These are phyloP conservation scores for Prunus campanulata DNA, from an alignment of 306 rosid genomes.

Conservation along the genomic window DNA sequence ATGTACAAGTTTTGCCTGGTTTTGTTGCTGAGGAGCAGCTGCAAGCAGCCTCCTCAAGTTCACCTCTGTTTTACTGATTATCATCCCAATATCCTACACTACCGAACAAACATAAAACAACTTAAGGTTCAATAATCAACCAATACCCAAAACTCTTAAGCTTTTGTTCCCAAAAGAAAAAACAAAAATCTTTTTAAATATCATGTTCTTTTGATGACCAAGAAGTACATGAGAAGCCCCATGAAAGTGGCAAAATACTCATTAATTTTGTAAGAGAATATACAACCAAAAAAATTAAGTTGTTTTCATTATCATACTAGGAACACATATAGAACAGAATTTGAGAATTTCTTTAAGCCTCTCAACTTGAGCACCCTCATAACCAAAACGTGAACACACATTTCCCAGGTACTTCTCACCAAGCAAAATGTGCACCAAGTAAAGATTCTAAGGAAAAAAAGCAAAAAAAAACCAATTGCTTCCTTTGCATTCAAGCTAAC, in stretches of 20 bases:
- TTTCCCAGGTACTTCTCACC: no score
- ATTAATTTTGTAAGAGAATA: not conserved
- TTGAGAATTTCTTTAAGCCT: no score
- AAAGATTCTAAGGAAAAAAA: no score
- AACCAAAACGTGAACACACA: no score
- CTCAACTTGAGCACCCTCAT: no score
- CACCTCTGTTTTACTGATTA: constrained; percentile 76
- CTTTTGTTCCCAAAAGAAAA: no score
- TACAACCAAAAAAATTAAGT: no score
- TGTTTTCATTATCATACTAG: not conserved
- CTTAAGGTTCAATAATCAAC: not conserved
- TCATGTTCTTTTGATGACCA: no score
- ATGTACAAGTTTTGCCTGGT: constrained; percentile 81
- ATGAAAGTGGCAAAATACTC: not conserved
- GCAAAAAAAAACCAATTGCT: not conserved
- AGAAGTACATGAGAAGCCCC: no score
- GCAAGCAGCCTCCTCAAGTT: constrained; percentile 84
- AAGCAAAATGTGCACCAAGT: no score
- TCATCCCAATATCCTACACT: constrained; percentile 41
- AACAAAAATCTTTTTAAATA: not conserved
- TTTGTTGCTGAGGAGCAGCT: constrained; percentile 83
- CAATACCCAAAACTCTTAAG: not conserved
- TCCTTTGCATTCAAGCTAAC: not conserved
- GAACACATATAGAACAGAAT: not conserved
- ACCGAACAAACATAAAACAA: not conserved